phyloP scores from a whole-genome alignment of 176 grass and related monocot species.

The Oryza brachyantha region DNA sequence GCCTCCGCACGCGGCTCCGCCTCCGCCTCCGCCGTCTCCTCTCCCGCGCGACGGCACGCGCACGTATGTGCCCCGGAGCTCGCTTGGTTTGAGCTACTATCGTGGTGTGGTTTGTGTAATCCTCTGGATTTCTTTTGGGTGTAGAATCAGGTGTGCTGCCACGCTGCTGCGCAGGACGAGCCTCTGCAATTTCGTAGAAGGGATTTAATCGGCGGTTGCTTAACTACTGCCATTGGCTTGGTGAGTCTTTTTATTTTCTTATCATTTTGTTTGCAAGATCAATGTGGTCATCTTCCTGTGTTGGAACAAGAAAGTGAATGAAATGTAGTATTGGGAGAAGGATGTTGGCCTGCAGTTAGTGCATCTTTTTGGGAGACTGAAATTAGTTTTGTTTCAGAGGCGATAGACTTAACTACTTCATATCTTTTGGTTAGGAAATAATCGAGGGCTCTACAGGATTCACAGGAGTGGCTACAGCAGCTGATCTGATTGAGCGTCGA shows the following conservation, averaged over 20 bases:
- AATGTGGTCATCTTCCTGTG: not conserved
- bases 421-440: slow-evolving; percentile 50
- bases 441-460: slow-evolving; percentile 43
- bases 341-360: not conserved
- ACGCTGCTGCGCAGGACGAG: not conserved
- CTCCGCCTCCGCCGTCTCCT: not conserved
- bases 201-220: slow-evolving; percentile 51
- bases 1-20: slow-evolving; percentile 12
- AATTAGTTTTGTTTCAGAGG: slow-evolving; percentile 1
- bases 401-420: slow-evolving; percentile 3
- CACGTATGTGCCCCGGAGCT: not conserved
- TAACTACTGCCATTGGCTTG: slow-evolving; percentile 44
- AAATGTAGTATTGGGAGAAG: slow-evolving; percentile 13
- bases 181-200: slow-evolving; percentile 35
- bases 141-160: slow-evolving; percentile 40
- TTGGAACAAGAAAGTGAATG: not conserved
- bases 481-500: slow-evolving; percentile 86
- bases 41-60: slow-evolving; percentile 22
- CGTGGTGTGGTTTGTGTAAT: too few relatives aligned
- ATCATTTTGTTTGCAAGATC: not conserved
- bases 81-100: not conserved
- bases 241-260: slow-evolving; percentile 30
- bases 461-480: slow-evolving; percentile 57
- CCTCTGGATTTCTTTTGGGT: not conserved
- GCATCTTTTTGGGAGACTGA: not conserved